phyloP scores from a whole-genome alignment of 768 basidiomycete species.

The Mycena amicta region DNA sequence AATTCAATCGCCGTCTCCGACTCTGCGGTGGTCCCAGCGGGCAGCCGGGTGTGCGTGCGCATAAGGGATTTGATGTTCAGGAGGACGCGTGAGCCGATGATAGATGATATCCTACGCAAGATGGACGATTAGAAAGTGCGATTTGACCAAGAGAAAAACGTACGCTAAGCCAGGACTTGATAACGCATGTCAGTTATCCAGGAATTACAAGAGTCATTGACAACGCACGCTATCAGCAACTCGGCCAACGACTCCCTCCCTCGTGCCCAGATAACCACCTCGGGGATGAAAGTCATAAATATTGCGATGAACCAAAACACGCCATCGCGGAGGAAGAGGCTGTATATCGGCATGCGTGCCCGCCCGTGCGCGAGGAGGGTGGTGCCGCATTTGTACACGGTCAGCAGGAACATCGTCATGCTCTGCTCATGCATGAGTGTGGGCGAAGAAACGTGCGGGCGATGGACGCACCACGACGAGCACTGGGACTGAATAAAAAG shows the following conservation, averaged over 20 bases:
- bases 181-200: not conserved
- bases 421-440: not conserved
- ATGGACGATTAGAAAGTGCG: too few species aligned
- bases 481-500: constrained; percentile 20
- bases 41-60: not conserved
- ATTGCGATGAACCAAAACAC: constrained; percentile 20
- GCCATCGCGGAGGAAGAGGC: constrained; percentile 16
- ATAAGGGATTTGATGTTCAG: constrained; percentile 15
- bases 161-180: constrained; percentile 18
- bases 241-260: constrained; percentile 16
- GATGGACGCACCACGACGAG: constrained; percentile 11
- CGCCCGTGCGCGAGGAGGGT: constrained; percentile 15
- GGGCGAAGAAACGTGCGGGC: too few species aligned
- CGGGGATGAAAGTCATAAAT: constrained; percentile 16
- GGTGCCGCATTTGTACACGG: constrained; percentile 18
- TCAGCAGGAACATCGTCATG: constrained; percentile 14
- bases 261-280: constrained; percentile 16
- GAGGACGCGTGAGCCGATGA: constrained; percentile 20
- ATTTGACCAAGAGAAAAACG: too few species aligned
- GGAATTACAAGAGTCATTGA: not conserved
- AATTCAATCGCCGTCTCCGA: constrained; percentile 8
- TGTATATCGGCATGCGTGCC: constrained; percentile 16
- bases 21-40: constrained; percentile 1
- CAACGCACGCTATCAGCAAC: constrained; percentile 13
- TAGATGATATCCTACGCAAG: constrained; percentile 17